Base-by-base conservation (phyloP, 441 rosid species). In the Hura crepitans region DNA sequence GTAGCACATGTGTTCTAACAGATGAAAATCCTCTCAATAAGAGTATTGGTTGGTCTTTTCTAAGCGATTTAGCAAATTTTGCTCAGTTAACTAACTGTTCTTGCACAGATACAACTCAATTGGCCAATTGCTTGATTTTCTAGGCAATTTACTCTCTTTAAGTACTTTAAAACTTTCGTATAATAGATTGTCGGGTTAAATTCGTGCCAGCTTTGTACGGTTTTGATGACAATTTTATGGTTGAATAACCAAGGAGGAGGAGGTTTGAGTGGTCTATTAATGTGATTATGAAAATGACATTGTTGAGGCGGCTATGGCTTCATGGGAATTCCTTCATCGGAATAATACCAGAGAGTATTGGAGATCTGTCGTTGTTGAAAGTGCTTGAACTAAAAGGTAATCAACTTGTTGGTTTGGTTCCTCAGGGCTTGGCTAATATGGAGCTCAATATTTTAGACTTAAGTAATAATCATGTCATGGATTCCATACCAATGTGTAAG, bases 271-370 rank as follows among this genome's bases (percentile, higher is more conserved):
- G 85, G 86, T 50, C n/a, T 9, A 74, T 85, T 43, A 79, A 85
- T 71, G 82, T 68, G 57, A 70, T 85, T 63, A 74, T 85, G 15
- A 76, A 73, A 28, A 84, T 85, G 87, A 50, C 73, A 20, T 78
- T 82, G 13, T 73, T 84, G 74, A 76, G 74, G 3, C 84, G 82
- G 73, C 50, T 82, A 20, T 85, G 89, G 89, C 84, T 85, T 81
- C 89, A 85, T 13, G 87, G 87, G 54, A 85, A 85, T 72, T 80
- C 76, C 17, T 82, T 85, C 71, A 62, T 72, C 0, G 87, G 87
- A 59, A 69, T 66, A 7, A 79, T 85, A 43, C 89, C 87, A 0
- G 81, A 74, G 37, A 71, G 72, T 2, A 84, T 86, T 27, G 82
- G 85, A 28, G 75, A 62, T 77, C 42, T 84, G 15, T 67, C 75